A percentile compares a stretch with the other conserved stretches of the same genome.
phyloP scores from a whole-genome alignment of 768 basidiomycete species.

The Boletus barrowsii region DNA sequence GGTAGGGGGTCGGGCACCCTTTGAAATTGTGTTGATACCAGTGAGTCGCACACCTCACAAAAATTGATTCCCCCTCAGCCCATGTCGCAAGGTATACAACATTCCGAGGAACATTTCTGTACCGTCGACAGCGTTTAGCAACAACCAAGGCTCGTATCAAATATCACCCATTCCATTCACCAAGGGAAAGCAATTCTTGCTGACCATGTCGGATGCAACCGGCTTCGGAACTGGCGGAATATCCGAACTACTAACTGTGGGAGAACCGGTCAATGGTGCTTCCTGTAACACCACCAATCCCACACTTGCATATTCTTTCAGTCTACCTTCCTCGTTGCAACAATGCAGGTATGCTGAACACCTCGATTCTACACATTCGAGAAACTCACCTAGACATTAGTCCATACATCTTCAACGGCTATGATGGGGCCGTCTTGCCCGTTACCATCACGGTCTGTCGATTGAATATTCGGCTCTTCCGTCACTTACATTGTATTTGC shows the following conservation, averaged over 20 bases:
- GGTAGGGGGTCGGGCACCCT: constrained; percentile 59
- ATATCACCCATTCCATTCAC: constrained; percentile 42
- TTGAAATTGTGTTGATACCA: constrained; percentile 46
- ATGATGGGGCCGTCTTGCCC: constrained; percentile 46
- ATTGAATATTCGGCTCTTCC: not conserved
- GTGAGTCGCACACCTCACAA: constrained; percentile 32
- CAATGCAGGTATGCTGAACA: constrained; percentile 54
- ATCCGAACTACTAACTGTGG: constrained; percentile 47
- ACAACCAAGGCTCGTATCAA: constrained; percentile 53
- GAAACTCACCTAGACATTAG: constrained; percentile 29
- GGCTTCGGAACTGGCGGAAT: constrained; percentile 69
- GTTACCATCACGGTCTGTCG: constrained; percentile 50
- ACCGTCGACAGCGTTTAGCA: constrained; percentile 50
- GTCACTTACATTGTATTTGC: not conserved
- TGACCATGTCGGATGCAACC: constrained; percentile 69
- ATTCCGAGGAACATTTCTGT: constrained; percentile 53
- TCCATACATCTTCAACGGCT: constrained; percentile 46
- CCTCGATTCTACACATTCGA: not conserved
- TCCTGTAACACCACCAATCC: constrained; percentile 51
- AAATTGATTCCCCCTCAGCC: constrained; percentile 3
- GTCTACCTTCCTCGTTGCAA: constrained; percentile 49
- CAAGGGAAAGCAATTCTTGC: constrained; percentile 40
- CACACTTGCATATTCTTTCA: constrained; percentile 44
- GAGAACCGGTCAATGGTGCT: constrained; percentile 36
- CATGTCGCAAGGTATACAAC: constrained; percentile 45